Evolutionary conservation across 441 rosid genomes (phyloP).

Genomic region (Iberis amara): DNA sequence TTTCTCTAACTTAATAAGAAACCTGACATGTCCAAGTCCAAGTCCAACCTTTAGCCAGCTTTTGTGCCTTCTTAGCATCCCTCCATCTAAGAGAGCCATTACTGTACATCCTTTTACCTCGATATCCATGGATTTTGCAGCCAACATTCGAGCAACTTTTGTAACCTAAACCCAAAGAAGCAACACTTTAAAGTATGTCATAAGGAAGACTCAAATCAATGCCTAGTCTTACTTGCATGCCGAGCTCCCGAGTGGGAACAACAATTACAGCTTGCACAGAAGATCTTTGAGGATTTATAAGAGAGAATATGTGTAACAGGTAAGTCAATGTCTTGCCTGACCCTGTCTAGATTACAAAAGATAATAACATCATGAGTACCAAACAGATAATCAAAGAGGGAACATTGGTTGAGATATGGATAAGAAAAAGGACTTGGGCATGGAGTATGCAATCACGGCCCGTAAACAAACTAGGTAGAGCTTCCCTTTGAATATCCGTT

Average conservation of each 20-base stretch:
- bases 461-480: constrained; percentile 59
- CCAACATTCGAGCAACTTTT: constrained; percentile 72
- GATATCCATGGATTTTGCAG: constrained; percentile 42
- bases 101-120: constrained; percentile 54
- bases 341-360: constrained; percentile 63
- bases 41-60: constrained; percentile 74
- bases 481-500: constrained; percentile 64
- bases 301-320: constrained; percentile 53
- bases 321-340: constrained; percentile 90
- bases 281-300: constrained; percentile 52
- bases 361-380: neutral
- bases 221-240: constrained; percentile 63
- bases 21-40: neutral
- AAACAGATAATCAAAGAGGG: constrained; percentile 10
- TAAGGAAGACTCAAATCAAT: neutral
- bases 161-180: constrained; percentile 44
- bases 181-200: neutral
- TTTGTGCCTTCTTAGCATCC: constrained; percentile 65
- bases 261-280: constrained; percentile 76
- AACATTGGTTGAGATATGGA: neutral
- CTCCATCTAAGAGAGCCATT: constrained; percentile 90
- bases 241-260: constrained; percentile 87
- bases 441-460: constrained; percentile 78
- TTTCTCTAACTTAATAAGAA: neutral
- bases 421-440: constrained; percentile 54